Base-by-base conservation (phyloP, 441 rosid genomes). In the Viola pubescens region DNA sequence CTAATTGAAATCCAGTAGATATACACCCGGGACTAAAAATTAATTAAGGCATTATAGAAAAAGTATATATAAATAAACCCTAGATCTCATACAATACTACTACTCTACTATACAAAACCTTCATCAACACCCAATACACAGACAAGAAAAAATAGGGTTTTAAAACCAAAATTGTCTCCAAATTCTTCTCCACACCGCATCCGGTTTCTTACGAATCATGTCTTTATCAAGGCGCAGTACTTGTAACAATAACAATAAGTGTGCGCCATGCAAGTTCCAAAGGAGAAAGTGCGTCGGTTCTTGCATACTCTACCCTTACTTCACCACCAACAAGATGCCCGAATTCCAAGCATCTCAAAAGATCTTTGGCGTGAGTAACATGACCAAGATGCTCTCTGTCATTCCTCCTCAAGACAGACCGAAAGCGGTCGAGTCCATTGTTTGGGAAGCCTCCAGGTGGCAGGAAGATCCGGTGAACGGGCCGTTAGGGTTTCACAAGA, bases 401-500 rank as follows among this genome's bases (percentile, higher is more conserved):
- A 78, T 70, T 5, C 48, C 51, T 0, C 72, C 62, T 11, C 77
- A 72, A 13, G 89, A 85, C 37, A 71, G 87, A 16, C 52, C 64
- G 9, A 73, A 55, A 50, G 66, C 66, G 2, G 68, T 73, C 1
- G 82, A 83, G 40, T 81, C 89, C 4, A 42, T 85, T 1, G 71
- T 83, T 3, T 85, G 89, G 92, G 87, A 83, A 66, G 85, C 92
- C 0, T 0, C 0, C 0, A 49, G 56, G 8, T 73, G 80, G 83
- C 37, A 55, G 47, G 6, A 58, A 3, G 72, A 75, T 46, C 69
- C 69, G 0, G 52, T 63, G 6, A 13, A 52, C 42, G 80, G 82
- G 4, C 76, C 80, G 4, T 61, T 69, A 3, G 80, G 78, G 13
- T 42, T 47, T 9, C 69, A 45, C 42, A 55, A 5, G 11, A 54